Evolutionary conservation across 208 protist species (phyloP).

Genomic region (Endotrypanum monterogeii): DNA sequence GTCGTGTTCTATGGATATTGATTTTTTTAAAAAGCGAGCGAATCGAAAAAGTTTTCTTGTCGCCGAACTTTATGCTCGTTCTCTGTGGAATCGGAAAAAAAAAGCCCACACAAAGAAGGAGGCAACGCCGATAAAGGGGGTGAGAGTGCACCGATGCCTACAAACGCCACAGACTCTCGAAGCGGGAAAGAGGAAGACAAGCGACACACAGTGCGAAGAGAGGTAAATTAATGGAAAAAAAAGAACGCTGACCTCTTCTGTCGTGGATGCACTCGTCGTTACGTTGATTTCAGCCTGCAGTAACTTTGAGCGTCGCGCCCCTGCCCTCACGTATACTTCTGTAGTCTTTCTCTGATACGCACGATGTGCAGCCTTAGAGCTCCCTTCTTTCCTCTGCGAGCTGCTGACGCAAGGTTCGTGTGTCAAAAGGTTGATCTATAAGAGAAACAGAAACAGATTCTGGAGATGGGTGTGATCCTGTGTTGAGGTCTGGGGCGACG

Average conservation of each 20-base stretch:
- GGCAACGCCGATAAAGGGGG: neutral
- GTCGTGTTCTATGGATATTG: conserved; percentile 4
- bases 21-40: neutral
- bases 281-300: neutral
- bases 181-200: neutral
- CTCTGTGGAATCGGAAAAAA: neutral
- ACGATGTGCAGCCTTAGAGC: neutral
- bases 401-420: neutral
- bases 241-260: neutral
- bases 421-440: neutral
- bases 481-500: no score
- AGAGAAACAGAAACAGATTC: neutral
- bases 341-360: neutral
- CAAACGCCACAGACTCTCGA: neutral
- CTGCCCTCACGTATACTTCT: neutral
- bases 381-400: neutral
- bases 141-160: neutral
- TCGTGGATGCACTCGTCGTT: neutral
- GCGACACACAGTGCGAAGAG: neutral
- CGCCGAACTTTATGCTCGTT: neutral
- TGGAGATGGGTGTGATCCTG: neutral
- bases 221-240: neutral
- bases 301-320: neutral
- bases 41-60: neutral
- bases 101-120: neutral